Base-by-base conservation (phyloP, 2,329 filamentous ascomycete species). In the Stemphylium vesicarium region DNA sequence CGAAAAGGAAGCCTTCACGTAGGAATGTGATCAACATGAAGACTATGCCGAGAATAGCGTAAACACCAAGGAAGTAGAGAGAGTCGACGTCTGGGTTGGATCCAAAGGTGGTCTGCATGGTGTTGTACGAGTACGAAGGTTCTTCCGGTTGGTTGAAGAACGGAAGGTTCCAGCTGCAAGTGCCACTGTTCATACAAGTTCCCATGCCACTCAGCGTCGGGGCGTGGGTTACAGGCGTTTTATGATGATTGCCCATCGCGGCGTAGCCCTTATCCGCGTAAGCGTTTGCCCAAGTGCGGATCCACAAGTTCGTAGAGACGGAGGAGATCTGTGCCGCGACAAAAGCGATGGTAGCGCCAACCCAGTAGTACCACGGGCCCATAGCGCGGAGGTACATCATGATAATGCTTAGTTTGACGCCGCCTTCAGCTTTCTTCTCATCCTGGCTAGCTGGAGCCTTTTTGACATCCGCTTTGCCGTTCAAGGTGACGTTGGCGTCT, bases 301-400 rank as follows among this genome's bases (percentile, higher is more conserved):
- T 96, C 95, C 95, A 99, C 45, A 97, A 78, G 68, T 95, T 97
- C 32, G 92, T 96, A 0, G 89, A 91, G 2, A 98, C 89, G 20
- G 90, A 90, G 4, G 90, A 89, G 31, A 96, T 74, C 73, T 99
- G 95, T 72, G 97, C 93, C 39, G 89, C 79, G 24, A 83, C 82
- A 70, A 99, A 98, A 33, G 93, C 88, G 4, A 87, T 63, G 12
- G 87, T 77, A 16, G 93, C 90, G 32, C 90, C 79, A 42, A 89
- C 75, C 95, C 95, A 99, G 79, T 96, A 99, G 83, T 91, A 93
- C 91, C 92, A 96, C 4, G 88, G 84, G n/a, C 95, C 95, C 95
- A 99, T 99, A 60, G 93, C 85, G 55, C 78, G 79, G 15, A 99
- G 84, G 73, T 99, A 99, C 71, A 96, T 86, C 57, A 87, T 80